phyloP scores from a whole-genome alignment of 2,329 filamentous ascomycete genomes.

The Sporothrix inflata region DNA sequence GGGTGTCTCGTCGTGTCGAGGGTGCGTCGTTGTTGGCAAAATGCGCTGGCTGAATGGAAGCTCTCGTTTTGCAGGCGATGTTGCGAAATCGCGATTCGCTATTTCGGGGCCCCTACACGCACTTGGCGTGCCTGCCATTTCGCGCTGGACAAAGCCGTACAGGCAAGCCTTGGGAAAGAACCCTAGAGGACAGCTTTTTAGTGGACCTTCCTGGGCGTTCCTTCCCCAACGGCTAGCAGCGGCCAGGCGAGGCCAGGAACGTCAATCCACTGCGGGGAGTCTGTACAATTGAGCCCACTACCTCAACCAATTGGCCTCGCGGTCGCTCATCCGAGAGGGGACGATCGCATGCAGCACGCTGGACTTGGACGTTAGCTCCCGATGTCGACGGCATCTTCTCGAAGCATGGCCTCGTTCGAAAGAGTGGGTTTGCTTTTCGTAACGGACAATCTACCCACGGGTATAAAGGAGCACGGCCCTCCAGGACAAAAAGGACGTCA shows the following conservation, averaged over 20 bases:
- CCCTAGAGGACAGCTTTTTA: neutral
- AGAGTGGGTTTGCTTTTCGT: neutral
- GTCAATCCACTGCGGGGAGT: neutral
- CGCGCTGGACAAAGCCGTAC: neutral
- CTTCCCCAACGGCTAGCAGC: neutral
- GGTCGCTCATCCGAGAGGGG: neutral
- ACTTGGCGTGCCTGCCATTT: neutral
- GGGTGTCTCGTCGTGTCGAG: neutral
- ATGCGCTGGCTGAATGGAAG: neutral
- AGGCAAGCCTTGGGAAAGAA: neutral
- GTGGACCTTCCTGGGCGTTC: neutral
- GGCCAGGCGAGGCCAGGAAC: neutral
- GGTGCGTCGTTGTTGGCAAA: neutral
- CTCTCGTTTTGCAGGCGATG: neutral
- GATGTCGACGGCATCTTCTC: neutral
- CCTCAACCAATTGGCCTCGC: neutral
- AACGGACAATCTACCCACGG: neutral
- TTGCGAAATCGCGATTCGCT: neutral
- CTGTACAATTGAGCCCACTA: no score
- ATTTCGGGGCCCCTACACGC: neutral
- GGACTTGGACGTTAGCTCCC: neutral
- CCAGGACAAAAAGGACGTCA: no score
- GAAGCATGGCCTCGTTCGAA: neutral
- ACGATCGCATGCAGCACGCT: neutral
- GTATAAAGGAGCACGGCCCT: neutral